These are phyloP conservation scores for Phyllosticta capitalensis DNA, from an alignment of 2,329 filamentous ascomycete genomes.

Conservation along the genomic window DNA sequence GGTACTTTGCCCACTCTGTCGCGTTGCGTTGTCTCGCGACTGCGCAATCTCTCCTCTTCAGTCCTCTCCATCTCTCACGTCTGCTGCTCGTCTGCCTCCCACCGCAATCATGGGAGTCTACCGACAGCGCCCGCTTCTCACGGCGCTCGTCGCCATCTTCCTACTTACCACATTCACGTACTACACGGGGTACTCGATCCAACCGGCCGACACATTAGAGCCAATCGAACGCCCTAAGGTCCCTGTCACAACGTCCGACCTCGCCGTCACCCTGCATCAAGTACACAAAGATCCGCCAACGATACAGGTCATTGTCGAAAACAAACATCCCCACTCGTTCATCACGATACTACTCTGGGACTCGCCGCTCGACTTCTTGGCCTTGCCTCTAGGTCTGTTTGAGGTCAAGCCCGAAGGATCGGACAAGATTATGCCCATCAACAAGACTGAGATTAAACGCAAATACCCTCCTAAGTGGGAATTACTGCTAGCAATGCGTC, in stretches of 20 bases:
- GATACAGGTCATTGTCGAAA: conserved; percentile 28
- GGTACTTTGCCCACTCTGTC: background rate
- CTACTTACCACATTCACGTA: conserved; percentile 29
- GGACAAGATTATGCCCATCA: conserved; percentile 21
- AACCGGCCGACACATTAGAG: background rate
- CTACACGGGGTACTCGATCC: conserved; percentile 12
- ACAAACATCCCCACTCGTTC: conserved; percentile 22
- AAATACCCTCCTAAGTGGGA: conserved; percentile 28
- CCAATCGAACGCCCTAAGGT: background rate
- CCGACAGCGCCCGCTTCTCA: conserved; percentile 16
- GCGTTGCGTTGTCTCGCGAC: background rate
- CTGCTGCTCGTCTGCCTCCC: background rate
- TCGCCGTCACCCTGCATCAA: conserved; percentile 23
- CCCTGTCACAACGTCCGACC: conserved; percentile 17
- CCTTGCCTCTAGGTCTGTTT: conserved; percentile 30
- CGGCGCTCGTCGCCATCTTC: conserved; percentile 38
- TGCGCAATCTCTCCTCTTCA: background rate
- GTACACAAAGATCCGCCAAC: conserved; percentile 22
- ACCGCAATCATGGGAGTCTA: background rate
- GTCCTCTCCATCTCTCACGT: background rate
- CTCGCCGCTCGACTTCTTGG: conserved; percentile 30
- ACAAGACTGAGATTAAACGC: conserved; percentile 20
- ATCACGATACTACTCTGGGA: conserved; percentile 32
- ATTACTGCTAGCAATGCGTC: conserved; percentile 26
- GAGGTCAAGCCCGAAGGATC: conserved; percentile 21